Evolutionary conservation across 148 eudicot genomes (phyloP).

Genomic region (Camellia granthamiana): DNA sequence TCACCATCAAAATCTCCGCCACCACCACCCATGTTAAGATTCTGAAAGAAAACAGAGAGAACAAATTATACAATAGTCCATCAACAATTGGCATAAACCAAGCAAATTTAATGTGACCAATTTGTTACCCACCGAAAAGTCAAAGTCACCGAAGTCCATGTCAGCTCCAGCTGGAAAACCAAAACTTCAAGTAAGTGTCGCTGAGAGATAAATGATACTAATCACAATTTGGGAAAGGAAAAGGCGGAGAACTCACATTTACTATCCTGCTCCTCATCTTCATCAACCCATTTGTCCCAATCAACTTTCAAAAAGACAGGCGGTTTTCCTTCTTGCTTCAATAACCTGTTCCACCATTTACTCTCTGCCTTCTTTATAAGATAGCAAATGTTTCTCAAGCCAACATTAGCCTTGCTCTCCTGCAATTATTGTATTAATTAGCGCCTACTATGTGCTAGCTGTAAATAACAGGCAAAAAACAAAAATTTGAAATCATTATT

Average conservation of each 20-base stretch:
- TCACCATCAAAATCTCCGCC: constrained; percentile 51
- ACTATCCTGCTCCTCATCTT: constrained; percentile 70
- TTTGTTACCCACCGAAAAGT: constrained; percentile 57
- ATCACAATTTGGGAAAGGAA: background rate
- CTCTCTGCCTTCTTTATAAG: constrained; percentile 60
- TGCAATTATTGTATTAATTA: constrained; percentile 21
- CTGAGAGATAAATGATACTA: background rate
- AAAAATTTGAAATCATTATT: background rate
- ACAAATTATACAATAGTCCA: background rate
- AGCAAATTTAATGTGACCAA: background rate
- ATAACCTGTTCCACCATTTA: constrained; percentile 75
- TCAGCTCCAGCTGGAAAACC: constrained; percentile 31
- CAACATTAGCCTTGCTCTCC: constrained; percentile 64
- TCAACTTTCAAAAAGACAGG: constrained; percentile 71
- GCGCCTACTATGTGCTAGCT: background rate
- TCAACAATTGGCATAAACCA: background rate
- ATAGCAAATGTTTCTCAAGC: constrained; percentile 55
- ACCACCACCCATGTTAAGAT: constrained; percentile 63
- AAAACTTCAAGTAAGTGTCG: background rate
- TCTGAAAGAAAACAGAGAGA: constrained; percentile 32
- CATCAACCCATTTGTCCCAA: constrained; percentile 92
- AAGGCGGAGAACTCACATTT: constrained; percentile 18
- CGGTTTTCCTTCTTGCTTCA: constrained; percentile 67
- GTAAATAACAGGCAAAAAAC: background rate
- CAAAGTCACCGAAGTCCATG: constrained; percentile 52